Percentiles rank a stretch among this genome's conserved stretches.
phyloP scores from a whole-genome alignment of 1,139 yeast species.

The Candida mesenterica region DNA sequence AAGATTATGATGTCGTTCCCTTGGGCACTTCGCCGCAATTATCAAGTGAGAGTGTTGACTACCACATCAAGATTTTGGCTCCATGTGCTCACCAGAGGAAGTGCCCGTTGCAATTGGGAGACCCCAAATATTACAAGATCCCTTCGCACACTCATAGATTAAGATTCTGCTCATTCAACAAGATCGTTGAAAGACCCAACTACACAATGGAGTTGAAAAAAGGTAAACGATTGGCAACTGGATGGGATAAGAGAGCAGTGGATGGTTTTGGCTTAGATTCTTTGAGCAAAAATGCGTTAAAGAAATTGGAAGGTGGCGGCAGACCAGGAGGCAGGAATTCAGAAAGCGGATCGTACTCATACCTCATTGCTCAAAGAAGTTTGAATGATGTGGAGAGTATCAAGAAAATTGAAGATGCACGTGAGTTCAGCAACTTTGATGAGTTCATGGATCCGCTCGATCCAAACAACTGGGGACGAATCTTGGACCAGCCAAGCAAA shows the following conservation, averaged over 20 bases:
- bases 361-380: constrained; percentile 69
- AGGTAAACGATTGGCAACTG: constrained; percentile 70
- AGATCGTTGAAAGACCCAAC: constrained; percentile 72
- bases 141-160: constrained; percentile 62
- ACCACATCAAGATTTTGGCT: constrained; percentile 66
- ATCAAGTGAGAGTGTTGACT: constrained; percentile 35
- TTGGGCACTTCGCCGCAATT: constrained; percentile 14
- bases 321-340: constrained; percentile 70
- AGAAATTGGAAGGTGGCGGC: constrained; percentile 53
- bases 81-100: constrained; percentile 89
- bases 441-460: constrained; percentile 10
- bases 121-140: constrained; percentile 63
- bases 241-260: constrained; percentile 61
- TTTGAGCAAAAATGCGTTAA: constrained; percentile 25
- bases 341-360: constrained; percentile 75
- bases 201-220: constrained; percentile 77
- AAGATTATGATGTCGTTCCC: constrained; percentile 38
- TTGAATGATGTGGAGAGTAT: constrained; percentile 33
- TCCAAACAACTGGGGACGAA: constrained; percentile 67
- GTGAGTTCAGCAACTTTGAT: constrained; percentile 27
- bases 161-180: constrained; percentile 74
- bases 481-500: constrained; percentile 69
- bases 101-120: constrained; percentile 83
- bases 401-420: constrained; percentile 31
- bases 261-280: constrained; percentile 51